A percentile compares a stretch with the other conserved stretches of the same genome.
These are phyloP conservation scores for Arthrobotrys sphaeroides DNA, from an alignment of 2,329 filamentous ascomycete species.

Conservation along the genomic window DNA sequence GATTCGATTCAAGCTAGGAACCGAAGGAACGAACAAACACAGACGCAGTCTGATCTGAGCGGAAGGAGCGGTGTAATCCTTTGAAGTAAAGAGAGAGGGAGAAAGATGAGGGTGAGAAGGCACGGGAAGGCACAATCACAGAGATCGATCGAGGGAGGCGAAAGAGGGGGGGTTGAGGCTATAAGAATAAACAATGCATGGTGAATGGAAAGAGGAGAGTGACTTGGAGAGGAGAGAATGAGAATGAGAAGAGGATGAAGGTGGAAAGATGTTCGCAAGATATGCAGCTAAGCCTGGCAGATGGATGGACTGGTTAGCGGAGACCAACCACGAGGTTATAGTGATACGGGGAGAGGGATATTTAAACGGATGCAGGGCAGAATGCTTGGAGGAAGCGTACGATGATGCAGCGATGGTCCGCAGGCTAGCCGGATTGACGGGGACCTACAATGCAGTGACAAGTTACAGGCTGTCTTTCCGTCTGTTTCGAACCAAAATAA, in stretches of 20 bases:
- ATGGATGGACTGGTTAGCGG: neutral
- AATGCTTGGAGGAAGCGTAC: neutral
- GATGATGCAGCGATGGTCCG: slow-evolving; percentile 16
- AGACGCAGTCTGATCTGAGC: slow-evolving; percentile 19
- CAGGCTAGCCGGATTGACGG: neutral
- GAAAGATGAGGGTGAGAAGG: neutral
- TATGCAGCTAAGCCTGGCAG: slow-evolving; percentile 4
- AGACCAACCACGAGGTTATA: too few relatives aligned
- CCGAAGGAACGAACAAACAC: neutral
- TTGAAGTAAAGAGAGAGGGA: neutral
- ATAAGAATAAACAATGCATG: slow-evolving; percentile 49
- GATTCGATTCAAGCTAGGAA: slow-evolving; percentile 13
- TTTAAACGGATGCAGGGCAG: slow-evolving; percentile 11
- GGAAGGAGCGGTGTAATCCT: neutral
- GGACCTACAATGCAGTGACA: neutral
- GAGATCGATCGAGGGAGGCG: neutral
- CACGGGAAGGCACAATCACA: neutral
- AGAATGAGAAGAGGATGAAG: neutral
- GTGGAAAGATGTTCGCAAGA: neutral
- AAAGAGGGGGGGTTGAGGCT: slow-evolving; percentile 22
- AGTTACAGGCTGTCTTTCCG: neutral
- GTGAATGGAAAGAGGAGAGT: slow-evolving; percentile 5
- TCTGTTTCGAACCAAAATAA: neutral
- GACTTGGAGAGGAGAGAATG: neutral
- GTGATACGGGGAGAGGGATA: too few relatives aligned